phyloP scores from a whole-genome alignment of 176 grass and related monocot genomes.

The Oryza brachyantha region DNA sequence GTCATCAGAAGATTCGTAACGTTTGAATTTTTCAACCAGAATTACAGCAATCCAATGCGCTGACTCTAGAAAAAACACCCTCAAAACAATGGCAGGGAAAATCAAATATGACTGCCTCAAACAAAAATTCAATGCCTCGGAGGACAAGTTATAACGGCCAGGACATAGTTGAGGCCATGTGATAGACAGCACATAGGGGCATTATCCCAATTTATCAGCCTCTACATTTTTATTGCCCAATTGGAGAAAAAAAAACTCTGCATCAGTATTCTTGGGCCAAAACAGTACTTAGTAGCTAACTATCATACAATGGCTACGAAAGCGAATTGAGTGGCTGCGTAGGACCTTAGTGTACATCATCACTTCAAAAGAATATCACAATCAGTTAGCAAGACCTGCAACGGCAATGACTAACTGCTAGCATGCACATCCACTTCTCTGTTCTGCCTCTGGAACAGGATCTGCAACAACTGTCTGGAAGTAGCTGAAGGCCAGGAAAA shows the following conservation, averaged over 20 bases:
- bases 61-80: not conserved
- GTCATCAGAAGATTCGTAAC: not conserved
- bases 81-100: not conserved
- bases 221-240: slow-evolving; percentile 41
- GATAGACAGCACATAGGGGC: not conserved
- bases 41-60: not conserved
- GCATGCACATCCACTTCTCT: slow-evolving; percentile 82
- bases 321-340: slow-evolving; percentile 9
- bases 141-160: not conserved
- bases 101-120: not conserved
- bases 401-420: slow-evolving; percentile 44
- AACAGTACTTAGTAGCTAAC: slow-evolving; percentile 29
- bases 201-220: slow-evolving; percentile 21
- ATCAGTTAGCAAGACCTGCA: slow-evolving; percentile 40
- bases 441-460: slow-evolving; percentile 53
- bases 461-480: slow-evolving; percentile 68
- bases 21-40: not conserved
- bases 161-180: slow-evolving; percentile 2
- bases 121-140: slow-evolving; percentile 5
- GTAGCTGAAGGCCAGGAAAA: slow-evolving; percentile 58
- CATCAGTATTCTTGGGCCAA: slow-evolving; percentile 11
- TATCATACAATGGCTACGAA: slow-evolving; percentile 41
- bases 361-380: slow-evolving; percentile 45
- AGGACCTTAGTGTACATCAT: slow-evolving; percentile 37
- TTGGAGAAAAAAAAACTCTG: slow-evolving; percentile 7